These are phyloP conservation scores for Melaleuca quinquenervia DNA, from an alignment of 345 rosid species.

Conservation along the genomic window DNA sequence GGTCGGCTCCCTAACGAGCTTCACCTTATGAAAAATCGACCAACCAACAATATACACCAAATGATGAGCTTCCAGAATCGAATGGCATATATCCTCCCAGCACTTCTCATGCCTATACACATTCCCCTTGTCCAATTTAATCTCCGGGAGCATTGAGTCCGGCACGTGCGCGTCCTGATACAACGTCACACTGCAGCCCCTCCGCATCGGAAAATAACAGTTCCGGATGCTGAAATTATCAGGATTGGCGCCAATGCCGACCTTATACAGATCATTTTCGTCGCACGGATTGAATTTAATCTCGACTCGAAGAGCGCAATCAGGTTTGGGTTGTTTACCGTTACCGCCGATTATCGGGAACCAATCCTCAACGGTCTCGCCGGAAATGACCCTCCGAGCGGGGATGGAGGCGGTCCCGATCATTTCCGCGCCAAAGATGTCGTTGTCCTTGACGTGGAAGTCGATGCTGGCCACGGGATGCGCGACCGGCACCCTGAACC, in stretches of 20 bases:
- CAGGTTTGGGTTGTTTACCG: constrained; percentile 65
- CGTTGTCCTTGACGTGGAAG: constrained; percentile 69
- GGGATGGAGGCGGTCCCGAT: constrained; percentile 54
- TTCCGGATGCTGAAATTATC: constrained; percentile 19
- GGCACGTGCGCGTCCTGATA: constrained; percentile 81
- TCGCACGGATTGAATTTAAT: constrained; percentile 46
- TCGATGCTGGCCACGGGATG: constrained; percentile 56
- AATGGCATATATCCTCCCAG: constrained; percentile 91
- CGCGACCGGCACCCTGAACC: constrained; percentile 55
- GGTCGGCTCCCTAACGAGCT: constrained; percentile 56
- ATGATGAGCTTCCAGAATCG: constrained; percentile 79
- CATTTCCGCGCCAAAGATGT: constrained; percentile 69
- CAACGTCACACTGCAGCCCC: constrained; percentile 47
- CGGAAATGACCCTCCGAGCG: constrained; percentile 16
- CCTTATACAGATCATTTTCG: constrained; percentile 22
- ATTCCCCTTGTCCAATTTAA: constrained; percentile 48
- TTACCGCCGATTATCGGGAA: constrained; percentile 33
- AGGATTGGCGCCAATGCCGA: constrained; percentile 32
- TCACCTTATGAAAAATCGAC: constrained; percentile 76
- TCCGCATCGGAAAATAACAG: constrained; percentile 65
- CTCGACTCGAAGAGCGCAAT: constrained; percentile 46
- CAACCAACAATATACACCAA: constrained; percentile 72
- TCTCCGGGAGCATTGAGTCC: constrained; percentile 31
- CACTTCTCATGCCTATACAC: constrained; percentile 40
- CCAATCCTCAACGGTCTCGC: constrained; percentile 52